These are phyloP conservation scores for Nannizziopsis arthrosporioides DNA, from an alignment of 2,329 filamentous ascomycete species.

Conservation along the genomic window DNA sequence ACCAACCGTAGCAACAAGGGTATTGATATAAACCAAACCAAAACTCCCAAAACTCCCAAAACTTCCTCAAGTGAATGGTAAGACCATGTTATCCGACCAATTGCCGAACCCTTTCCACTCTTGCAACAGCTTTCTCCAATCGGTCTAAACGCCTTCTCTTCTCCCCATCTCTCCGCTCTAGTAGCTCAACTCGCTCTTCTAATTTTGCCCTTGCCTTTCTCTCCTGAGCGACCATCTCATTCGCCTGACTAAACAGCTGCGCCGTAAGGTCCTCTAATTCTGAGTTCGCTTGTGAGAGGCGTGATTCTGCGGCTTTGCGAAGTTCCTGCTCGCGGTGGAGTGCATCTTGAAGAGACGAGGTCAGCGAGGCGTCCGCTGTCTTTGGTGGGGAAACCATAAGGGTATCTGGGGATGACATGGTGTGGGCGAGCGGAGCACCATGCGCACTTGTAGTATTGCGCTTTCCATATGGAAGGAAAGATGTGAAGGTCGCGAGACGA, in stretches of 20 bases:
- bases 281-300: constrained; percentile 42
- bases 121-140: constrained; percentile 45
- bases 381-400: constrained; percentile 12
- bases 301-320: constrained; percentile 47
- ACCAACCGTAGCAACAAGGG: background rate
- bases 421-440: constrained; percentile 18
- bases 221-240: constrained; percentile 55
- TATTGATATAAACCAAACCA: background rate
- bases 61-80: background rate
- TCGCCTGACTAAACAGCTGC: constrained; percentile 51
- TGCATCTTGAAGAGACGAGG: constrained; percentile 38
- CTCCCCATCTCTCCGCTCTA: constrained; percentile 38
- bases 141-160: constrained; percentile 43
- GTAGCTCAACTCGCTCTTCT: constrained; percentile 37
- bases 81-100: constrained; percentile 30
- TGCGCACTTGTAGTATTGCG: constrained; percentile 25
- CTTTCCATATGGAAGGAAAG: constrained; percentile 30
- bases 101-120: constrained; percentile 47
- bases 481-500: constrained; percentile 30
- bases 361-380: constrained; percentile 14
- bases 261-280: constrained; percentile 53
- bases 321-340: constrained; percentile 44
- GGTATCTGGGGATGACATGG: constrained; percentile 16
- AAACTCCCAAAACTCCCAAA: background rate
- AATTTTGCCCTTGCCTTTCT: constrained; percentile 45